These are phyloP conservation scores for Epichloe glyceriae DNA, from an alignment of 2,329 filamentous ascomycete genomes.

Conservation along the genomic window DNA sequence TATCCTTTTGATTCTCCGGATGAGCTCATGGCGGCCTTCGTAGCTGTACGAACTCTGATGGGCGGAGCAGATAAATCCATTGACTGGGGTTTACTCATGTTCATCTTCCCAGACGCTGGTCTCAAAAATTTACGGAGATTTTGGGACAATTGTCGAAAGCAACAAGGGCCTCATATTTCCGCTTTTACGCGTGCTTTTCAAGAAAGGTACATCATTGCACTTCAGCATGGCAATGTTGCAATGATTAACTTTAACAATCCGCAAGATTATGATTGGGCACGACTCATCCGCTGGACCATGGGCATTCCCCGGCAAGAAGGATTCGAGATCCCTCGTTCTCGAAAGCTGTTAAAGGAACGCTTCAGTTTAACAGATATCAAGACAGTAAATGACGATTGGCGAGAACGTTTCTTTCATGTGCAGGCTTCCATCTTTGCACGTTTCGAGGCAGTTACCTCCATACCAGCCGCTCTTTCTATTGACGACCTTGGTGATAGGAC, in stretches of 20 bases:
- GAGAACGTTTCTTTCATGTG: conserved; percentile 42
- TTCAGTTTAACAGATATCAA: conserved; percentile 27
- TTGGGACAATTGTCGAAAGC: conserved; percentile 40
- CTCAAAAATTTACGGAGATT: conserved; percentile 39
- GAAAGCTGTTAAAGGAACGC: conserved; percentile 28
- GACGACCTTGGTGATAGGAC: conserved; percentile 6
- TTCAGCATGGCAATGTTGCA: conserved; percentile 47
- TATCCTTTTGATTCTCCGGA: conserved; percentile 11
- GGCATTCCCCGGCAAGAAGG: conserved; percentile 34
- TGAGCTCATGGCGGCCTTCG: conserved; percentile 40
- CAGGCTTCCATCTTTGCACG: conserved; percentile 43
- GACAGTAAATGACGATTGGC: conserved; percentile 30
- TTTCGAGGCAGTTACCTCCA: conserved; percentile 39
- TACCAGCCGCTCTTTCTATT: conserved; percentile 28
- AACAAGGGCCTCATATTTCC: conserved; percentile 39
- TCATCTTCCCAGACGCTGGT: conserved; percentile 40
- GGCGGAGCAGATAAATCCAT: conserved; percentile 46
- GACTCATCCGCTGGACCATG: conserved; percentile 53
- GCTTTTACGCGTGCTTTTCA: conserved; percentile 49
- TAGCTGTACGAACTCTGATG: conserved; percentile 43
- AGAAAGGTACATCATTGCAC: conserved; percentile 50
- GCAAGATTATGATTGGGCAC: conserved; percentile 54
- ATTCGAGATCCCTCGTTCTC: conserved; percentile 34
- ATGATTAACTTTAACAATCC: conserved; percentile 51
- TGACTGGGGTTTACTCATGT: conserved; percentile 47